Evolutionary conservation across 805 yeast genomes (phyloP).

Genomic region (Candida parachauliodes): DNA sequence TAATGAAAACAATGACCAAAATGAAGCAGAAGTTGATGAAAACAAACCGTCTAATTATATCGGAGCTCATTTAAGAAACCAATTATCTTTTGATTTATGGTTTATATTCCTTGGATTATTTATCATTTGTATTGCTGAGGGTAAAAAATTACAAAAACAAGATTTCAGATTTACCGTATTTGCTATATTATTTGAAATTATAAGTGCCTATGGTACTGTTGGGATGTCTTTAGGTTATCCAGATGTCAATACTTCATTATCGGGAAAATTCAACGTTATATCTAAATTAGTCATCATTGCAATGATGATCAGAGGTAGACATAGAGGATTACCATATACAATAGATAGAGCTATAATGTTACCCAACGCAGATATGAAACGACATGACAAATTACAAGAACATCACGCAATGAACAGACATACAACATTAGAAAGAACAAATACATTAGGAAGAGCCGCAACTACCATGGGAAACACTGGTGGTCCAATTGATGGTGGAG

Average conservation of each 20-base stretch:
- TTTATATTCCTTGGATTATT: conserved; percentile 82
- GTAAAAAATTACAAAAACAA: conserved; percentile 47
- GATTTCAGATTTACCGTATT: conserved; percentile 60
- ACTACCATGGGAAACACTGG: conserved; percentile 6
- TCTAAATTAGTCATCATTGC: conserved; percentile 84
- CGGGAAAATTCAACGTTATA: conserved; percentile 64
- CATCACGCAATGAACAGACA: conserved; percentile 39
- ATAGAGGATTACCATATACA: conserved; percentile 91
- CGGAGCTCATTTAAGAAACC: conserved; percentile 85
- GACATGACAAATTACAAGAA: conserved; percentile 60
- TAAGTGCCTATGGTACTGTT: conserved; percentile 95
- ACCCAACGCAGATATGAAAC: conserved; percentile 63
- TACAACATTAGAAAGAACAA: conserved; percentile 22
- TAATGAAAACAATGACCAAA: conserved; percentile 19
- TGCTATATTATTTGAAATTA: conserved; percentile 76
- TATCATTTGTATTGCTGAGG: conserved; percentile 83
- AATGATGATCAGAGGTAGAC: conserved; percentile 92
- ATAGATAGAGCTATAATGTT: conserved; percentile 91
- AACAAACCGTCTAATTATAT: conserved; percentile 58
- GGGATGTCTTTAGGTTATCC: conserved; percentile 90
- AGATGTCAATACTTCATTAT: conserved; percentile 59
- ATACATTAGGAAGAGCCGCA: conserved; percentile 11
- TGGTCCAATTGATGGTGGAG: conserved; percentile 12
- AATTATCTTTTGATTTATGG: conserved; percentile 93
- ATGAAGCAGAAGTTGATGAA: conserved; percentile 26